Base-by-base conservation (phyloP, 2,329 filamentous ascomycete genomes). In the Talaromyces marneffei region DNA sequence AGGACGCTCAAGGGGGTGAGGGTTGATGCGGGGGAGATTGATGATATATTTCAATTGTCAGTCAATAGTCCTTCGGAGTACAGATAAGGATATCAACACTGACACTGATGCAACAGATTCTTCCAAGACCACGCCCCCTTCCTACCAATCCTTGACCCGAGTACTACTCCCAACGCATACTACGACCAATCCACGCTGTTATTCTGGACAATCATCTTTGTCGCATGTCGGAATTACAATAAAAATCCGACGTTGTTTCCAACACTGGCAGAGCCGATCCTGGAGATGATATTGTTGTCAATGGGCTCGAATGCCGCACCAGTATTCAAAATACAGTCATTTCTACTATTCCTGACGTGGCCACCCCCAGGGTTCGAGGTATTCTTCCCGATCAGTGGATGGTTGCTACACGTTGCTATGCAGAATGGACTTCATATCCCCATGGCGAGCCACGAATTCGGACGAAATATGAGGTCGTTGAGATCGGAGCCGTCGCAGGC, bases 141-240 rank as follows among this genome's bases (percentile, higher is more conserved):
- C 31, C 62, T 78, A 12, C 75, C 76, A 0, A 71, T 78, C 16
- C 67, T 78, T 0, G 74, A 77, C 40, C 68, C 70, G 5, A 71
- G 80, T 9, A 85, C 87, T 65, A 77, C 83, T 0, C 88, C 91
- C 1, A 88, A 94, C 52, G 80, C 86, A 62, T 94, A 90, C 72
- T 89, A 89, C 70, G 83, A 87, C 63, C 88, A 93, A 68, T 89
- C 91, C 56, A 86, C 87, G 3, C 80, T 96, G 14, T 82, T 96
- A 1, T 96, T 96, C 75, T 96, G 92, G 92, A 84, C 89, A 53
- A 88, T 78, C 5, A 68, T 77, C 14, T 71, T 72, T 2, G 71
- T 75, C 9, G 70, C 71, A 14, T 75, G 72, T 60, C 69, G 76
- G 8, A 71, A 71, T 3, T 78, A 75, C 57, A 46, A 67, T 1